phyloP scores from a whole-genome alignment of 495 filamentous ascomycete species.

The Clohesyomyces aquaticus region DNA sequence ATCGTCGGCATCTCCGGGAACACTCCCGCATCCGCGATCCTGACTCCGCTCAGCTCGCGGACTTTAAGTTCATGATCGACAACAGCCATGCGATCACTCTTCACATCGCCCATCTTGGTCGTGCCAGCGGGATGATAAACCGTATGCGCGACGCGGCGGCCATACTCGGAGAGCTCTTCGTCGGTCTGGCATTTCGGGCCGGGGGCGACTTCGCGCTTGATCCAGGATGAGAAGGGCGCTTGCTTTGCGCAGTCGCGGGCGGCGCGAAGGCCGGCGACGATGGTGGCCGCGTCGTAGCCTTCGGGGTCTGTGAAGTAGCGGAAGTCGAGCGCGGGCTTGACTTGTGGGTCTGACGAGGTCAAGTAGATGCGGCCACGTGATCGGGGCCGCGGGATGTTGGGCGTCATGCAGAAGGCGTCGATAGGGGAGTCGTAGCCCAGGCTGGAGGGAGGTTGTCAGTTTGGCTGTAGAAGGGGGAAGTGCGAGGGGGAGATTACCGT shows the following conservation, averaged over 20 bases:
- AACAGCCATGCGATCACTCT: conserved; percentile 65
- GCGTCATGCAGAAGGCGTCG: conserved; percentile 89
- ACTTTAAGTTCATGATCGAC: conserved; percentile 64
- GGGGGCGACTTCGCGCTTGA: conserved; percentile 78
- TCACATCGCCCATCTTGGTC: conserved; percentile 79
- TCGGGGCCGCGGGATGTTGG: conserved; percentile 83
- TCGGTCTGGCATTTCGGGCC: conserved; percentile 70
- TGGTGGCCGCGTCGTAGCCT: conserved; percentile 79
- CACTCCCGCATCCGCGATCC: conserved; percentile 69
- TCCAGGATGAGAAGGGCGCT: conserved; percentile 75
- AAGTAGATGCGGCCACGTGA: conserved; percentile 74
- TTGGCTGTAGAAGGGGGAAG: conserved; percentile 2
- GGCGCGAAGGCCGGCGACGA: conserved; percentile 75
- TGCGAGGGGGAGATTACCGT: conserved; percentile 43
- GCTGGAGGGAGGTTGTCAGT: conserved; percentile 42
- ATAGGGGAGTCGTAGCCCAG: conserved; percentile 73
- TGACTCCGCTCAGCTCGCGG: conserved; percentile 60
- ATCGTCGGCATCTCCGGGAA: conserved; percentile 69
- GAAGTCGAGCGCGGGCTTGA: conserved; percentile 84
- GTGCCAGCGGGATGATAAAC: conserved; percentile 87
- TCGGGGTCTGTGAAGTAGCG: conserved; percentile 84
- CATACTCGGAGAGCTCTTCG: conserved; percentile 74
- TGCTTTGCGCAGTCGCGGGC: conserved; percentile 72
- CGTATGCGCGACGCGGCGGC: conserved; percentile 73
- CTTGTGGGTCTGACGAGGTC: conserved; percentile 67